Conservation (phyloP, 805 yeast genomes). For the Lachancea cidri region DNA sequence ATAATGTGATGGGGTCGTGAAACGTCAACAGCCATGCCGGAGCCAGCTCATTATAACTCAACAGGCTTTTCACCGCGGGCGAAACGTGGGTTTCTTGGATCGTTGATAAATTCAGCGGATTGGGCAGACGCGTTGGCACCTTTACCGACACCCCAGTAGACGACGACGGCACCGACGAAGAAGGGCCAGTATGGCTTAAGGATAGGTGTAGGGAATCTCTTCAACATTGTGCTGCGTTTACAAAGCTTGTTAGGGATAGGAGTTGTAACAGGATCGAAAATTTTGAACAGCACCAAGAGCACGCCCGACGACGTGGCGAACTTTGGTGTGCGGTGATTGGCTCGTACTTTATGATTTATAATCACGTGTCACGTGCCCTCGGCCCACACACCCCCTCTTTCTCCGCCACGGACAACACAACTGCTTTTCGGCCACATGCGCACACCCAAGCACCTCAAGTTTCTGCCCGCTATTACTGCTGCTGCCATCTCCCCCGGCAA, state of each 20-base stretch:
- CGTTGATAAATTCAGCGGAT: conserved; percentile 80
- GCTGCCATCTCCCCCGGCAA: background rate
- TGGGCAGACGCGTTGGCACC: conserved; percentile 63
- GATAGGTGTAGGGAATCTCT: conserved; percentile 42
- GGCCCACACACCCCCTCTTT: background rate
- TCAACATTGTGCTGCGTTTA: conserved; percentile 29
- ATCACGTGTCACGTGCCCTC: too few species aligned
- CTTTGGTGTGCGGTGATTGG: background rate
- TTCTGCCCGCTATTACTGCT: too few species aligned
- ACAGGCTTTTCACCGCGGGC: conserved; percentile 48
- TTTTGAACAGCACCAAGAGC: background rate
- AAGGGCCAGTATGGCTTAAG: conserved; percentile 82
- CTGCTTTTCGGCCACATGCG: background rate
- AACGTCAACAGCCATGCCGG: too few species aligned
- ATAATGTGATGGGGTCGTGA: too few species aligned
- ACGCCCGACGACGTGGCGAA: background rate
- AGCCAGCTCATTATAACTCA: conserved; percentile 29
- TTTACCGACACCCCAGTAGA: conserved; percentile 67
- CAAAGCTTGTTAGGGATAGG: too few species aligned
- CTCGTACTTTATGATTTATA: too few species aligned
- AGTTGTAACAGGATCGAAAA: too few species aligned
- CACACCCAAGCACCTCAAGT: background rate
- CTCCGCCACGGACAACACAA: background rate
- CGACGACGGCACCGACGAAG: conserved; percentile 72
- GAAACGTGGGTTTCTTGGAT: conserved; percentile 95